Conservation (phyloP, 225 moss, liverwort and hornwort genomes). For the Pseudoscleropodium purum region DNA sequence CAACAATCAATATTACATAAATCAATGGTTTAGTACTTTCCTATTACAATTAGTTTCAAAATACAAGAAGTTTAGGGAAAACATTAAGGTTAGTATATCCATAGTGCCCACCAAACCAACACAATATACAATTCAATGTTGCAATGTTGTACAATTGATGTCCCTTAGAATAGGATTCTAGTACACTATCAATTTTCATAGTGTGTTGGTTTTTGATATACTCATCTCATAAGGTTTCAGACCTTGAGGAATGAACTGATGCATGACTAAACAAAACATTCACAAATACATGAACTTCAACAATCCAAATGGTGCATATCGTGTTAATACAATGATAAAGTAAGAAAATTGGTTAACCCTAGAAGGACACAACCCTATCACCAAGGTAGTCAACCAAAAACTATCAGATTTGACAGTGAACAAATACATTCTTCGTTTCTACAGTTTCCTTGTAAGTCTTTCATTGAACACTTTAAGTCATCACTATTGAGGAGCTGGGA, state of each 20-base stretch:
- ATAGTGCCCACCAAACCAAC: not conserved
- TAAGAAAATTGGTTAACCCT: not conserved
- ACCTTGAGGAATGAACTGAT: not conserved
- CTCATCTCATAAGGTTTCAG: not conserved
- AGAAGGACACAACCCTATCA: not conserved
- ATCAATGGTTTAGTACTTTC: not conserved
- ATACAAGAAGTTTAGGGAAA: fast-evolving
- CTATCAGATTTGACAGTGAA: not conserved
- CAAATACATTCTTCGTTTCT: not conserved
- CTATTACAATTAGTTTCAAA: not conserved
- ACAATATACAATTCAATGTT: no score
- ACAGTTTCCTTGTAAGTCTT: not conserved
- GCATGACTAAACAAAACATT: not conserved
- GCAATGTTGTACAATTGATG: not conserved
- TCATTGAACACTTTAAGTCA: not conserved
- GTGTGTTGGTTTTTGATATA: not conserved
- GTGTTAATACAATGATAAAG: not conserved
- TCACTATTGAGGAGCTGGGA: not conserved
- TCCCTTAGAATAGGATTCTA: no score
- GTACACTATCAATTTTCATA: not conserved
- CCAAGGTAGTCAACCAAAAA: not conserved
- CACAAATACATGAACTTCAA: no score
- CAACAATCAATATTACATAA: not conserved
- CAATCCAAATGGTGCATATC: not conserved
- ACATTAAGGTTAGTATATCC: not conserved